phyloP scores from a whole-genome alignment of 805 yeast genomes.

The Starmerella vaccinii region DNA sequence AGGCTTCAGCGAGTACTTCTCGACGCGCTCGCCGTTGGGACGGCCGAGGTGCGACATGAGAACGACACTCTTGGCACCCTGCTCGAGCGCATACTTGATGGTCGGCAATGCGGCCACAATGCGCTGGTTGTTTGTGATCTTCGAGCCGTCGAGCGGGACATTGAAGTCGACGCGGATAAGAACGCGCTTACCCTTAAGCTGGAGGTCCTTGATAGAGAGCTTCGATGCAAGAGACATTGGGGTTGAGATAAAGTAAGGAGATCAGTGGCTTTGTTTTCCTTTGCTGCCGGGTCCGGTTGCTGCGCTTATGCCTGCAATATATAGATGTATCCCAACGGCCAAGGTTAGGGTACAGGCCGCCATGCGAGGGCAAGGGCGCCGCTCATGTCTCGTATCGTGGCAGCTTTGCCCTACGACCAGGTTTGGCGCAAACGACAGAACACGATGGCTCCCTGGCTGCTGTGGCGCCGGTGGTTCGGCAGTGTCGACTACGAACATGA shows the following conservation, averaged over 20 bases:
- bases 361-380: background rate
- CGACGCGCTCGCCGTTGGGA: constrained; percentile 88
- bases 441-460: constrained; percentile 12
- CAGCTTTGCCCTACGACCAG: constrained; percentile 4
- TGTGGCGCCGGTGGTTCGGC: constrained; percentile 5
- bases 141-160: constrained; percentile 72
- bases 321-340: constrained; percentile 1
- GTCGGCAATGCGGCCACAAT: constrained; percentile 99
- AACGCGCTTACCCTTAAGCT: constrained; percentile 83
- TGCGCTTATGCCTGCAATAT: background rate
- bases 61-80: constrained; percentile 79
- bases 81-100: constrained; percentile 84
- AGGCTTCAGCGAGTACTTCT: constrained; percentile 85
- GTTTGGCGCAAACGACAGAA: constrained; percentile 5
- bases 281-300: background rate
- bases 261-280: background rate
- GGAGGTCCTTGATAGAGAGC: constrained; percentile 84
- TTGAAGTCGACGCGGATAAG: constrained; percentile 80
- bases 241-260: background rate
- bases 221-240: constrained; percentile 90
- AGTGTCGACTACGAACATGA: constrained; percentile 30
- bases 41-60: constrained; percentile 98
- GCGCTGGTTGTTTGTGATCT: constrained; percentile 98
- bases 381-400: constrained; percentile 6
- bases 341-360: constrained; percentile 1